These are phyloP conservation scores for Coemansia sp. DNA, from an alignment of 192 early-diverging fungal genomes.

Conservation along the genomic window DNA sequence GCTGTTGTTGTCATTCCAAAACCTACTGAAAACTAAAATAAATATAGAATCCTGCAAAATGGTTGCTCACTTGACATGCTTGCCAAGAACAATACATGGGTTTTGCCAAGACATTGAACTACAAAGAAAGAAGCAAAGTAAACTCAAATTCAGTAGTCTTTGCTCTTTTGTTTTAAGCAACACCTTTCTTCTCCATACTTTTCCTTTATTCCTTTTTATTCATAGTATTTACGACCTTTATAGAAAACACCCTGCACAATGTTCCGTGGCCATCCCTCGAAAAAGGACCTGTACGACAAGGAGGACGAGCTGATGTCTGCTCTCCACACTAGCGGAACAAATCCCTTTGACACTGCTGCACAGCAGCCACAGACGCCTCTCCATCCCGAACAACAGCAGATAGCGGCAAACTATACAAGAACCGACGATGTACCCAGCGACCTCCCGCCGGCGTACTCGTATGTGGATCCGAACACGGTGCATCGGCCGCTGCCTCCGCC, in stretches of 20 bases:
- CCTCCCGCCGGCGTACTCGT: slow-evolving; percentile 38
- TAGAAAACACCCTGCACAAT: not conserved
- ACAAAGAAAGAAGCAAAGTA: too few relatives aligned
- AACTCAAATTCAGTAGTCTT: too few relatives aligned
- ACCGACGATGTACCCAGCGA: not conserved
- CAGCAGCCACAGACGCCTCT: not conserved
- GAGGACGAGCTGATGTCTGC: not conserved
- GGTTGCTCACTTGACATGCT: not conserved
- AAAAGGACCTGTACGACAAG: too few relatives aligned
- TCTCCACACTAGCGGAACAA: not conserved
- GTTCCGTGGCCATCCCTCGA: too few relatives aligned
- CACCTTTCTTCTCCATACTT: too few relatives aligned
- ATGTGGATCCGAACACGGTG: slow-evolving; percentile 30
- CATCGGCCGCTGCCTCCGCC: not conserved
- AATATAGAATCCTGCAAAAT: too few relatives aligned
- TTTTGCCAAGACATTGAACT: too few relatives aligned
- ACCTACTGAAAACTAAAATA: too few relatives aligned
- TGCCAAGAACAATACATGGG: not conserved
- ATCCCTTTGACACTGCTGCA: too few relatives aligned
- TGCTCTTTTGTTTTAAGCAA: too few relatives aligned
- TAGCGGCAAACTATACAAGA: not conserved
- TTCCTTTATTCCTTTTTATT: too few relatives aligned
- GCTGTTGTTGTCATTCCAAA: not conserved
- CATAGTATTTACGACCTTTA: not conserved
- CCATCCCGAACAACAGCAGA: not conserved